Evolutionary conservation across 140 eudicot species (phyloP).

Genomic region (Bidens hawaiensis): DNA sequence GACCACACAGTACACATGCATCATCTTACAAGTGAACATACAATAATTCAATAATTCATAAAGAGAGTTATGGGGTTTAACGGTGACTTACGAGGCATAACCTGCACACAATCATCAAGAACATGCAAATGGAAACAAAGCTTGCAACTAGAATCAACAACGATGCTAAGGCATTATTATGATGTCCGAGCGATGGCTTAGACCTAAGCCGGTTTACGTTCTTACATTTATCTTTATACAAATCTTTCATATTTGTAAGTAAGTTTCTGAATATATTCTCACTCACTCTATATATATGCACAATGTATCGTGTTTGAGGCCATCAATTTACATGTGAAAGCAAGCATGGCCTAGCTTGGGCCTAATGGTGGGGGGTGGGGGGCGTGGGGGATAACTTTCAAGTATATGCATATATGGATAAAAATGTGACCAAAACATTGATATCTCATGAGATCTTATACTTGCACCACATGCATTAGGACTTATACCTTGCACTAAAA

Average conservation of each 20-base stretch:
- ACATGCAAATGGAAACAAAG: slow-evolving; percentile 17
- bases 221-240: slow-evolving; percentile 35
- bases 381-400: no score
- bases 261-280: not conserved
- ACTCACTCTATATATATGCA: slow-evolving; percentile 4
- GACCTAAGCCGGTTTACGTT: slow-evolving; percentile 37
- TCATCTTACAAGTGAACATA: not conserved
- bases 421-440: slow-evolving; percentile 13
- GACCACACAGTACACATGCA: not conserved
- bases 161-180: slow-evolving; percentile 4
- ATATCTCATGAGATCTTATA: not conserved
- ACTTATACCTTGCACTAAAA: not conserved
- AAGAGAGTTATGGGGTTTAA: not conserved
- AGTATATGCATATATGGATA: not conserved
- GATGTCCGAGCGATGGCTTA: slow-evolving; percentile 32
- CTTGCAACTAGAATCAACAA: slow-evolving; percentile 4
- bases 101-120: slow-evolving; percentile 25
- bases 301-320: slow-evolving; percentile 13
- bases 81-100: slow-evolving; percentile 37
- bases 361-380: not conserved
- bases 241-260: slow-evolving; percentile 22
- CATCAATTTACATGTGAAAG: slow-evolving; percentile 9
- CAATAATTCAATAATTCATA: not conserved
- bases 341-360: not conserved
- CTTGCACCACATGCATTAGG: not conserved